Evolutionary conservation across 108 stramenopile species (phyloP).

Genomic region (Cyclostephanos tholiformis): DNA sequence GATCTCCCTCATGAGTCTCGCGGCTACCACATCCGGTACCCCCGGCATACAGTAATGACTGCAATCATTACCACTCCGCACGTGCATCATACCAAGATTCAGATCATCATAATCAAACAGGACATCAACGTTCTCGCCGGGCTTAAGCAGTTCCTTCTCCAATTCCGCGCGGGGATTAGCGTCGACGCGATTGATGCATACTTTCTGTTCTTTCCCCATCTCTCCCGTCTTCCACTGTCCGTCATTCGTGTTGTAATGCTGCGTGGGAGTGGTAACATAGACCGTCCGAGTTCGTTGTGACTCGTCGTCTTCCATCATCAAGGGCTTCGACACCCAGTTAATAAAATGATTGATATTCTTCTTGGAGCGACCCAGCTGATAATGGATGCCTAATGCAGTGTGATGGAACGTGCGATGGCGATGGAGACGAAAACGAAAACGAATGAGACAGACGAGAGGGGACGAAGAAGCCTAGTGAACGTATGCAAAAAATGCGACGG

Average conservation of each 20-base stretch:
- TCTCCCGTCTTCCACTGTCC: slow-evolving; percentile 11
- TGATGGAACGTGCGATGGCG: too few species aligned
- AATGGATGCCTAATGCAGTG: slow-evolving; percentile 9
- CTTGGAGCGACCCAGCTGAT: background rate
- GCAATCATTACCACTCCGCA: slow-evolving; percentile 22
- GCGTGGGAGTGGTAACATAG: slow-evolving; percentile 31
- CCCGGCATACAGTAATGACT: slow-evolving; percentile 44
- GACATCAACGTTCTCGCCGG: slow-evolving; percentile 38
- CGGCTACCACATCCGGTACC: slow-evolving; percentile 1
- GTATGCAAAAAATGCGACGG: background rate
- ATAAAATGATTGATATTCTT: slow-evolving; percentile 9
- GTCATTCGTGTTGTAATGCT: slow-evolving; percentile 28
- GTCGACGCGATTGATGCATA: slow-evolving; percentile 6
- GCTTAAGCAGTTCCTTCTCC: slow-evolving; percentile 20
- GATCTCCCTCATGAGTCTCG: slow-evolving; percentile 1
- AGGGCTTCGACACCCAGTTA: slow-evolving; percentile 9
- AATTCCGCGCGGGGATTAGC: slow-evolving; percentile 30
- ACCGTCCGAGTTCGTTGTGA: slow-evolving; percentile 14
- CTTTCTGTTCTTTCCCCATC: slow-evolving; percentile 1
- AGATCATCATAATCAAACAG: slow-evolving; percentile 35
- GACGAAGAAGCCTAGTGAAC: too few species aligned
- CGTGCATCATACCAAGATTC: slow-evolving; percentile 23
- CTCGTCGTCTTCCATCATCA: slow-evolving; percentile 6
- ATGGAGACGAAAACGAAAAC: background rate
- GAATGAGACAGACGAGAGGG: too few species aligned